Evolutionary conservation across 2,329 filamentous ascomycete species (phyloP).

Genomic region (Verticillium longisporum): DNA sequence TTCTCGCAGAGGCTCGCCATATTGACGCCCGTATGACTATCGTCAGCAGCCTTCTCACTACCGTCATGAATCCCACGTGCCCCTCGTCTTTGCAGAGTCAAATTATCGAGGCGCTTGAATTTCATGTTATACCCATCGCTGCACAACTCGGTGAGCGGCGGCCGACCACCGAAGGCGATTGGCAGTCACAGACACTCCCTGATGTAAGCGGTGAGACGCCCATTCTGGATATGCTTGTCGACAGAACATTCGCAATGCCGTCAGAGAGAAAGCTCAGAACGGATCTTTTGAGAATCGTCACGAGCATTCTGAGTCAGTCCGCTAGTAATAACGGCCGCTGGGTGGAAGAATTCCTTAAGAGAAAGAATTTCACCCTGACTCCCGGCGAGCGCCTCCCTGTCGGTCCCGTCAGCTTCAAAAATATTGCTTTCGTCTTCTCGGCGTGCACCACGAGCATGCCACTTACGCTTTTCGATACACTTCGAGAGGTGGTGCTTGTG

Average conservation of each 20-base stretch:
- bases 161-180: conserved; percentile 18
- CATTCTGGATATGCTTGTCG: conserved; percentile 11
- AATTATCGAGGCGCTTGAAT: conserved; percentile 19
- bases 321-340: conserved; percentile 21
- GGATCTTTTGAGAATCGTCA: conserved; percentile 16
- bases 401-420: conserved; percentile 13
- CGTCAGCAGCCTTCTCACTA: conserved; percentile 18
- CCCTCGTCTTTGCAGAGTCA: conserved; percentile 6
- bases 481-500: conserved; percentile 12
- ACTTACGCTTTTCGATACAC: conserved; percentile 9
- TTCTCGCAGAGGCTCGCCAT: conserved; percentile 22
- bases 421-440: conserved; percentile 10
- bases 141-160: conserved; percentile 22
- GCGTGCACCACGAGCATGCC: conserved; percentile 11
- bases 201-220: conserved; percentile 10
- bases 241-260: background rate
- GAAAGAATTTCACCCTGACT: conserved; percentile 17
- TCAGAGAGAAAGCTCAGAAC: conserved; percentile 2
- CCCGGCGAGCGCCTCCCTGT: conserved; percentile 14
- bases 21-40: conserved; percentile 23
- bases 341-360: conserved; percentile 22
- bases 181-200: conserved; percentile 11
- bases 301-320: conserved; percentile 17
- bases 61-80: conserved; percentile 11
- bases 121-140: conserved; percentile 18